Base-by-base conservation (phyloP, 1,284 basidiomycete species). In the Anthracocystis panici-leucophaei region DNA sequence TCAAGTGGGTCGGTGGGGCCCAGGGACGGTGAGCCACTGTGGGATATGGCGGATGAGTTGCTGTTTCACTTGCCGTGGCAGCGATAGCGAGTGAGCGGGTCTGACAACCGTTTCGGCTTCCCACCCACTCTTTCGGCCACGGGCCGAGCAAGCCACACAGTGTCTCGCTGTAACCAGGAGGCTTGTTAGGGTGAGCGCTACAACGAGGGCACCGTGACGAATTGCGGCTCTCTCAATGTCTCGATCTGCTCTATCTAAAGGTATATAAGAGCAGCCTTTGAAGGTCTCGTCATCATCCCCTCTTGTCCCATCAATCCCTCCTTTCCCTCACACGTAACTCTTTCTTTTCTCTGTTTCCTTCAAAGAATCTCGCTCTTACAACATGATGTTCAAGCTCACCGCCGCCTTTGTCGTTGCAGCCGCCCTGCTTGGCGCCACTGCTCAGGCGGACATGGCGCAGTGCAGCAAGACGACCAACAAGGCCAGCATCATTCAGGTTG, bases 351-450 rank as follows among this genome's bases (percentile, higher is more conserved):
- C 35, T 38, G 11, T 38, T 7, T 7, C 27, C 35, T 38, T 38
- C 35, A 10, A 38, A 38, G 14, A 38, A 45, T 12, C 20, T 45
- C 20, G 20, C 11, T 45, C 42, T 2, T 11, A 6, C 44, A 31
- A 29, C 35, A 51, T 54, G 51, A 46, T 54, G 51, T 35, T 61
- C 51, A 61, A 61, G 51, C 31, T 61, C 20, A 40, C 59, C 25
- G 23, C 44, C 16, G 50, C 51, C 20, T 45, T 61, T n/a, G 16
- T 61, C 33, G 51, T 8, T 12, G 51, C 42, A 8, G 51, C 59
- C 5, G 31, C 51, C 6, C 3, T 61, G 51, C 16, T 61, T 12
- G 25, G 51, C 6, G 18, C 21, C 44, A 29, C 51, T 14, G 31
- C 44, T 9, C 23, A 45, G 16, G 25, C 33, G 11, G 35, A 38